phyloP scores from a whole-genome alignment of 2,329 filamentous ascomycete genomes.

The Hawksworthiomyces lignivorus region DNA sequence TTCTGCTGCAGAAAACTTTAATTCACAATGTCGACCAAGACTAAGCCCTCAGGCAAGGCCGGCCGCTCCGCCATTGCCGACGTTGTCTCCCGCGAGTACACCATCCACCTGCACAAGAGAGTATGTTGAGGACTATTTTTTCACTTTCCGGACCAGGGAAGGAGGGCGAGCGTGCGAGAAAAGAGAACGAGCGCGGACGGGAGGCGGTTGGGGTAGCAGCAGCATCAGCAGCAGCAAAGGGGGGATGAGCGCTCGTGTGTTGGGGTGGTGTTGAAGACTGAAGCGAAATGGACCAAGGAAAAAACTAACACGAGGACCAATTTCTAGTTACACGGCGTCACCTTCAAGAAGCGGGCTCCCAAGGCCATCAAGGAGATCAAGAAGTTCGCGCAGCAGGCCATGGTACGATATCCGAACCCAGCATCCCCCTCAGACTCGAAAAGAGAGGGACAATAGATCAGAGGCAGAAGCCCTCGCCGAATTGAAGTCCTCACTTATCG shows the following conservation, averaged over 20 bases:
- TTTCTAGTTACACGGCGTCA: constrained; percentile 79
- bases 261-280: background rate
- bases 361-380: constrained; percentile 99
- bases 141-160: background rate
- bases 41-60: constrained; percentile 61
- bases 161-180: background rate
- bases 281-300: background rate
- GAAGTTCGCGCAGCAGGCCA: constrained; percentile 83
- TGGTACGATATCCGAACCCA: constrained; percentile 89
- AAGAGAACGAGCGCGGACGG: too few relatives aligned
- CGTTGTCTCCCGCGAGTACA: constrained; percentile 99
- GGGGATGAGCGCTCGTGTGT: too few relatives aligned
- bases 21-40: constrained; percentile 58
- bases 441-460: too few relatives aligned
- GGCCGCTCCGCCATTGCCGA: constrained; percentile 93
- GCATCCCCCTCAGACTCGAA: too few relatives aligned
- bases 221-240: too few relatives aligned
- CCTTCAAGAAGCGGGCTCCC: constrained; percentile 99
- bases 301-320: background rate
- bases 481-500: too few relatives aligned
- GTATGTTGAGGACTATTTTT: too few relatives aligned
- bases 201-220: too few relatives aligned
- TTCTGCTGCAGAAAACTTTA: too few relatives aligned
- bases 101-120: constrained; percentile 99
- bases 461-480: too few relatives aligned